Base-by-base conservation (phyloP, 345 rosid species). In the Balakata baccata region DNA sequence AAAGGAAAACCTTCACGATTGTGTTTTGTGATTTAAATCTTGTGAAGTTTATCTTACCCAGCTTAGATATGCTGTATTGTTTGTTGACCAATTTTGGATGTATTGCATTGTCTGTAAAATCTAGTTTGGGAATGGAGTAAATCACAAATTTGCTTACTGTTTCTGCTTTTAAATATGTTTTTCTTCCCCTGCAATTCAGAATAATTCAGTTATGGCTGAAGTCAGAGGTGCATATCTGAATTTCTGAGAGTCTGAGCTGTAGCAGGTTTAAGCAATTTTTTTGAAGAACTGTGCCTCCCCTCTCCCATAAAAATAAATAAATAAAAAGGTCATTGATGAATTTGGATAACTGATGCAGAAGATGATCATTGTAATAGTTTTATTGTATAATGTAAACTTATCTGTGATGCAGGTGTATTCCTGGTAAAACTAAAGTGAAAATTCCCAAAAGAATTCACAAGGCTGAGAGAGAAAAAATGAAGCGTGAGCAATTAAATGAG, bases 401-500 rank as follows among this genome's bases (percentile, higher is more conserved):
- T 53, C 39, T 51, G 52, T 39, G 65, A 7, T 57, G 51, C 88
- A 92, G 99, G 83, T 80, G 78, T 29, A 41, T 78, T 72, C 69
- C 75, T 9, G 66, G 79, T 38, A 88, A 86, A 77, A 89, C 74
- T 58, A 74, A 77, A 81, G 89, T 75, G 41, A 87, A 87, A 85
- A 87, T 81, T 75, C 96, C 98, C 2, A 92, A 85, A 84, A 89
- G 91, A 85, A 72, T 84, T 38, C 87, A 89, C 86, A 95, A 95
- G 81, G 87, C 98, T 16, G 93, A 87, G 86, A 84, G 96, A 72
- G 99, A 95, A 90, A 93, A 85, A 83, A 87, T 86, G 80, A 95
- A 95, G 82, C 98, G 98, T 8, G 97, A 93, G 83, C 98, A 90
- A 75, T 82, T 95, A 88, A 95, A 92, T 78, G 97, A 90, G 37